These are phyloP conservation scores for Saxispiralis lemnorum DNA, from an alignment of 495 filamentous ascomycete genomes.

Conservation along the genomic window DNA sequence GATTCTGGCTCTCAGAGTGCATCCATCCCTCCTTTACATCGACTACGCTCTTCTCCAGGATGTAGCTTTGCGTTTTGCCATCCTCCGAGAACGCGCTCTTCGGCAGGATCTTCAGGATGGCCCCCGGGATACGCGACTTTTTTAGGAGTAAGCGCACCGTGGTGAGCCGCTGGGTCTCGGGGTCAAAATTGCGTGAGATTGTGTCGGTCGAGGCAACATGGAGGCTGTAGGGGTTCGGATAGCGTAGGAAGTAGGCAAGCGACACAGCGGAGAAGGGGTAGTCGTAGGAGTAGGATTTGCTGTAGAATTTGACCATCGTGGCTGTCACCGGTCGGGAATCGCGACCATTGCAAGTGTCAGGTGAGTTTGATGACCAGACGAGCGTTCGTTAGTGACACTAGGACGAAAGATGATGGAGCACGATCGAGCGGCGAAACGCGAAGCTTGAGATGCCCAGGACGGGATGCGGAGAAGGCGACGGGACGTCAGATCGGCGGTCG, in stretches of 20 bases:
- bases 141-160: conserved; percentile 88
- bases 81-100: conserved; percentile 48
- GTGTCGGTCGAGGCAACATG: conserved; percentile 96
- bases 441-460: background rate
- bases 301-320: conserved; percentile 69
- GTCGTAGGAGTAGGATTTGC: conserved; percentile 72
- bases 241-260: conserved; percentile 96
- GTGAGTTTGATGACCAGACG: background rate
- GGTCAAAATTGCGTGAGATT: conserved; percentile 71
- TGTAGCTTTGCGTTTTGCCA: conserved; percentile 61
- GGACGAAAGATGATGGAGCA: too few relatives aligned
- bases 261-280: conserved; percentile 84
- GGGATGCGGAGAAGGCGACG: background rate
- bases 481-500: background rate
- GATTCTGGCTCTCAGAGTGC: conserved; percentile 27
- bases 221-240: conserved; percentile 88
- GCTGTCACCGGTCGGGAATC: too few relatives aligned
- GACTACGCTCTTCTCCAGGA: conserved; percentile 78
- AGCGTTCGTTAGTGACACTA: background rate
- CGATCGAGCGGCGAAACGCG: background rate
- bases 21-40: conserved; percentile 75
- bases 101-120: conserved; percentile 66
- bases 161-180: conserved; percentile 57
- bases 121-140: conserved; percentile 70
- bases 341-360: background rate